These are phyloP conservation scores for Psidium friedrichsthalianum DNA, from an alignment of 345 rosid genomes.

Conservation along the genomic window DNA sequence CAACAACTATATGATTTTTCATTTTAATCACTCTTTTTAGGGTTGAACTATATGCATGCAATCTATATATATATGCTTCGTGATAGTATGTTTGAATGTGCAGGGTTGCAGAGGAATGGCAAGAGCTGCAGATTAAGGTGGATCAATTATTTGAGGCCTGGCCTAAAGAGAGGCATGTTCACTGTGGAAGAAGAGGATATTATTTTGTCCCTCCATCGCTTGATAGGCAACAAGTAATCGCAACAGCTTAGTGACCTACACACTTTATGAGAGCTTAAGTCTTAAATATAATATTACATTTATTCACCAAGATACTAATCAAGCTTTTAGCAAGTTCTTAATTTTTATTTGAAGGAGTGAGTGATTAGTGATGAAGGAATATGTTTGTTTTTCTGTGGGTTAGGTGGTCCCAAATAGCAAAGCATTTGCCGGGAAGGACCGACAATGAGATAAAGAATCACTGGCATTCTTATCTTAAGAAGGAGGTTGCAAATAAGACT, in stretches of 20 bases:
- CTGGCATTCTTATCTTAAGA: constrained; percentile 76
- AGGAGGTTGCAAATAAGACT: neutral
- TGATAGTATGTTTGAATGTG: neutral
- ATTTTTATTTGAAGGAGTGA: neutral
- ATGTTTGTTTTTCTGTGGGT: neutral
- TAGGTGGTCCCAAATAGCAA: constrained; percentile 92
- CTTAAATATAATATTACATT: neutral
- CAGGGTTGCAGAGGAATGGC: constrained; percentile 86
- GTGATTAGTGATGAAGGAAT: neutral
- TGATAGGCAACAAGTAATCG: constrained; percentile 84
- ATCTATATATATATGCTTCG: neutral
- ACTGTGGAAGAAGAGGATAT: constrained; percentile 54
- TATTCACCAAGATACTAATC: neutral
- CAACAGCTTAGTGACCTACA: neutral
- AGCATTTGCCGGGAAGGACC: constrained; percentile 85
- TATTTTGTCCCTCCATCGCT: constrained; percentile 52
- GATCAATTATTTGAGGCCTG: constrained; percentile 92
- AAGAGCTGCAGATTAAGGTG: constrained; percentile 95
- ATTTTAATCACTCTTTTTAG: neutral
- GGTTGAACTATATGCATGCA: neutral
- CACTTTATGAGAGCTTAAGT: neutral
- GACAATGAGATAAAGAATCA: constrained; percentile 90
- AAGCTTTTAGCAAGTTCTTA: neutral
- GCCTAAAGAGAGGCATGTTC: constrained; percentile 62
- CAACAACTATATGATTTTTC: neutral